Conservation (phyloP, 2,329 filamentous ascomycete species). For the Hawksworthiomyces lignivorus region DNA sequence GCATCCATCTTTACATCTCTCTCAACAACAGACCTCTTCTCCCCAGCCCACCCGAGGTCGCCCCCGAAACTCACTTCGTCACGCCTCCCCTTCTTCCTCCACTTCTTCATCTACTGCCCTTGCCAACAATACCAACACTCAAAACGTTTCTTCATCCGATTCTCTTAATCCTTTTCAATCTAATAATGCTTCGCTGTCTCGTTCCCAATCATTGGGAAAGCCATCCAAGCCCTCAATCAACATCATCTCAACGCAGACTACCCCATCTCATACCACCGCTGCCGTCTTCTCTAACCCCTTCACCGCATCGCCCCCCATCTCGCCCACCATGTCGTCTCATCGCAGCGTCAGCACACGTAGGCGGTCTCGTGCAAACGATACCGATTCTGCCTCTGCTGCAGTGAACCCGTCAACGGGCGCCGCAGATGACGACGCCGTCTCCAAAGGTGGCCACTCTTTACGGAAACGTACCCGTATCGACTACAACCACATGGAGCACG, state of each 20-base stretch:
- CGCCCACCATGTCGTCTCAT: constrained; percentile 18
- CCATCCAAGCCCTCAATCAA: neutral
- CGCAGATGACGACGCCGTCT: constrained; percentile 38
- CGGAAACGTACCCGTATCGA: constrained; percentile 49
- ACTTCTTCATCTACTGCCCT: neutral
- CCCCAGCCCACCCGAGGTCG: constrained; percentile 3
- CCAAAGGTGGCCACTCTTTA: constrained; percentile 51
- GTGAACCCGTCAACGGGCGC: constrained; percentile 29
- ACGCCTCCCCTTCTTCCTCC: constrained; percentile 2
- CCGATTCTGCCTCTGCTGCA: constrained; percentile 20
- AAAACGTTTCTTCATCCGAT: too few species aligned
- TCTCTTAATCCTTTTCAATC: too few species aligned
- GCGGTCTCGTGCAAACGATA: constrained; percentile 36
- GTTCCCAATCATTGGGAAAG: too few species aligned
- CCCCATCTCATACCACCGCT: neutral
- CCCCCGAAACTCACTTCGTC: constrained; percentile 7
- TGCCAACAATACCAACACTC: too few species aligned
- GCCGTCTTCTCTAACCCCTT: constrained; percentile 24
- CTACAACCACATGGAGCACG: constrained; percentile 48
- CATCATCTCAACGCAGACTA: too few species aligned
- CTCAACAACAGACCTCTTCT: neutral
- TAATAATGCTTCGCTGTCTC: too few species aligned
- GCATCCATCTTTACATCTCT: neutral
- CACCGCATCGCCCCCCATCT: constrained; percentile 28
- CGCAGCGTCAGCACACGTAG: constrained; percentile 29